These are phyloP conservation scores for Enterocytospora artemiae DNA, from an alignment of 371 early-diverging fungal species.

Conservation along the genomic window DNA sequence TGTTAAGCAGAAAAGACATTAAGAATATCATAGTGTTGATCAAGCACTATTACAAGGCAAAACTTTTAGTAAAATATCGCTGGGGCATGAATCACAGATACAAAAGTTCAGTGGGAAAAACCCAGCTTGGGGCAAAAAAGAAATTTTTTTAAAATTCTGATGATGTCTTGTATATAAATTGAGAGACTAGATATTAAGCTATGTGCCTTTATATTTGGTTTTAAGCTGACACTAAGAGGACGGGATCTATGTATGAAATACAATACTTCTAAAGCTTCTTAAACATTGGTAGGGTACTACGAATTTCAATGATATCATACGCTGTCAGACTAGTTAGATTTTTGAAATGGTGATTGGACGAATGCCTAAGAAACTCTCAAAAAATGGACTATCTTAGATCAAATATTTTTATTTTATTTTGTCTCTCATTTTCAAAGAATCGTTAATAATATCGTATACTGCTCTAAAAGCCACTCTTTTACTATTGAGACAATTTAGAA, in stretches of 20 bases:
- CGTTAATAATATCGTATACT: conserved; percentile 23
- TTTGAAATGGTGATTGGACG: not conserved
- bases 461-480: conserved; percentile 21
- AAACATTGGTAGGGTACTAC: too few species aligned
- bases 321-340: too few species aligned
- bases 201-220: not conserved
- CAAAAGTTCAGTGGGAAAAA: conserved; percentile 12
- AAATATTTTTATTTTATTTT: not conserved
- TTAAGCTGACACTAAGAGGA: too few species aligned
- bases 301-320: too few species aligned
- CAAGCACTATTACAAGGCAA: too few species aligned
- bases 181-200: not conserved
- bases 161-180: not conserved
- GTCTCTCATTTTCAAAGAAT: conserved; percentile 6
- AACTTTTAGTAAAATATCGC: conserved; percentile 3
- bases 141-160: conserved; percentile 5
- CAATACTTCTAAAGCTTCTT: too few species aligned
- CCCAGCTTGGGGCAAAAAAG: conserved; percentile 7
- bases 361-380: not conserved
- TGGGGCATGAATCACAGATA: conserved; percentile 30
- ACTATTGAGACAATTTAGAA: conserved; percentile 22
- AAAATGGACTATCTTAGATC: not conserved
- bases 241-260: too few species aligned
- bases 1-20: too few species aligned
- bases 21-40: too few species aligned